Evolutionary conservation across 176 grass and related monocot genomes (phyloP).

Genomic region (Canna indica): DNA sequence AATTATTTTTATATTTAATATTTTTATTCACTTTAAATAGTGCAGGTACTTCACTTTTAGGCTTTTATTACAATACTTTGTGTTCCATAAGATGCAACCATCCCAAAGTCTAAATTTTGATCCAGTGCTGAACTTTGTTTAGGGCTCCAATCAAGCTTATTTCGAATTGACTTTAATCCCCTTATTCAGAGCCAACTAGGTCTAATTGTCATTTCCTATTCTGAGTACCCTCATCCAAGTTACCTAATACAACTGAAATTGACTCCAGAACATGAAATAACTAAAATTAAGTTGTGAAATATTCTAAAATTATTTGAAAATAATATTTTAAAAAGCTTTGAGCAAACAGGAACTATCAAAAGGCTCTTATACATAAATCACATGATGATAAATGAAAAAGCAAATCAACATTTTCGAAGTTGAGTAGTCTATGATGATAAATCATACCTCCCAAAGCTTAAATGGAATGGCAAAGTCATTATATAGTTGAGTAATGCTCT

Average conservation of each 20-base stretch:
- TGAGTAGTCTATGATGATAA: no score
- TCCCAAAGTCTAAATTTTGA: neutral
- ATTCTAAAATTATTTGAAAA: neutral
- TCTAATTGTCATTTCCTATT: neutral
- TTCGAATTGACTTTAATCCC: neutral
- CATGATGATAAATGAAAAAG: neutral
- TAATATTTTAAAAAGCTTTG: neutral
- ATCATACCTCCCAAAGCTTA: slow-evolving; percentile 84
- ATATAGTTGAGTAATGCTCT: slow-evolving; percentile 95
- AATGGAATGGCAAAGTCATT: slow-evolving; percentile 87
- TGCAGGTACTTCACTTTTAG: no score
- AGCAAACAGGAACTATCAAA: neutral
- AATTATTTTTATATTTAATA: no score
- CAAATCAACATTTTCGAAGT: neutral
- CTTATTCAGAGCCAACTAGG: neutral
- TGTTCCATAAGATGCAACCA: neutral
- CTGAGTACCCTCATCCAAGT: neutral
- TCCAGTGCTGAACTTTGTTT: neutral
- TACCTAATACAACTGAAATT: neutral
- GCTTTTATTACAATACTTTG: neutral
- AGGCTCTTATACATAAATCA: neutral
- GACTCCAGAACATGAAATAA: no score
- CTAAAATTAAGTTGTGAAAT: neutral
- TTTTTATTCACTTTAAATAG: no score
- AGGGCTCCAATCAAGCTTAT: neutral